A percentile compares a stretch with the other conserved stretches of the same genome.
These are phyloP conservation scores for Rhizopus delemar DNA, from an alignment of 371 early-diverging fungal genomes.

Conservation along the genomic window DNA sequence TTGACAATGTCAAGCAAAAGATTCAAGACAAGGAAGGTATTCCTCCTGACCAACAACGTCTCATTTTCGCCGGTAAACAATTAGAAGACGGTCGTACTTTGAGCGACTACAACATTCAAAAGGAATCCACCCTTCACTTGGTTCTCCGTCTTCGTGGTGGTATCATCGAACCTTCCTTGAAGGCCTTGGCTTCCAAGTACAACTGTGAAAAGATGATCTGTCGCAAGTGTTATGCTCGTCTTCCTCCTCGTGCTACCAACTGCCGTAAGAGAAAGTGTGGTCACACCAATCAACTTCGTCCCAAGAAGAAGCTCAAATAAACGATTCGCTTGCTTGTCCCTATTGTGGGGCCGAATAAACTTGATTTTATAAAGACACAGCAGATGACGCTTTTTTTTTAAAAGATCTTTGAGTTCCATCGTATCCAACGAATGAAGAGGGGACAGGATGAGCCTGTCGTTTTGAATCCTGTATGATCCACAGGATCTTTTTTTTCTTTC, in stretches of 20 bases:
- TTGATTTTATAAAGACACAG: too few relatives aligned
- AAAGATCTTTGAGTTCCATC: too few relatives aligned
- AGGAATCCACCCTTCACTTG: slow-evolving; percentile 96
- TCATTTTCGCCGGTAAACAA: slow-evolving; percentile 99
- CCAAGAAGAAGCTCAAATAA: slow-evolving; percentile 80
- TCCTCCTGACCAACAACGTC: slow-evolving; percentile 99
- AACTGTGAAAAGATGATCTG: slow-evolving; percentile 99
- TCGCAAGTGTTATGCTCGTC: slow-evolving; percentile 98
- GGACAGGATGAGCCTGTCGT: too few relatives aligned
- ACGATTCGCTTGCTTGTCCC: slow-evolving; percentile 1
- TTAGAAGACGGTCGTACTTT: slow-evolving; percentile 94
- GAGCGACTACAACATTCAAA: slow-evolving; percentile 84
- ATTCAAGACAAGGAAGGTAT: slow-evolving; percentile 98
- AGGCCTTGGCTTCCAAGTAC: slow-evolving; percentile 94
- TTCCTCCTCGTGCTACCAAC: slow-evolving; percentile 98
- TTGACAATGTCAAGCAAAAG: slow-evolving; percentile 87
- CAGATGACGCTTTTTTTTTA: too few relatives aligned
- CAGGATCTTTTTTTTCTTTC: too few relatives aligned
- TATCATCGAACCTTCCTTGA: slow-evolving; percentile 93
- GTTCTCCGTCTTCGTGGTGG: slow-evolving; percentile 97
- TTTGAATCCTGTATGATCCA: too few relatives aligned
- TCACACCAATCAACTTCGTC: slow-evolving; percentile 97
- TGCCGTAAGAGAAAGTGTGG: slow-evolving; percentile 99
- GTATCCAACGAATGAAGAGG: too few relatives aligned
- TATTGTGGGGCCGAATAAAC: neutral